Evolutionary conservation across 805 yeast genomes (phyloP).

Genomic region (Kluyveromyces lactis): DNA sequence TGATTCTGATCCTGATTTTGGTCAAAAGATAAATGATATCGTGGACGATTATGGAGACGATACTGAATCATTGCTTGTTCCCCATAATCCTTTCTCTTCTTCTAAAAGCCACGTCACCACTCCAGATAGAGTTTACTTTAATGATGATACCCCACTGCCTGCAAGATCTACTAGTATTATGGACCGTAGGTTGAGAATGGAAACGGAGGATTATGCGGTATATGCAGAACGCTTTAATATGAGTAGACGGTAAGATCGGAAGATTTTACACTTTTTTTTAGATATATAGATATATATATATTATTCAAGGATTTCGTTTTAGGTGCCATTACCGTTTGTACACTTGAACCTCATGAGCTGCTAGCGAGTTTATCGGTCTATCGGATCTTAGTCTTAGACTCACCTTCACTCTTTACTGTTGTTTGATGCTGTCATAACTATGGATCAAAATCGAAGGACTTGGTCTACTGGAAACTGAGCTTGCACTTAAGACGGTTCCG

Average conservation of each 20-base stretch:
- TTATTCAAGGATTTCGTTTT: neutral
- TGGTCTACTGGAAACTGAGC: neutral
- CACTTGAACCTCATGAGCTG: no score
- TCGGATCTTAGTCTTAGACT: no score
- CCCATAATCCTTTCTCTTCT: constrained; percentile 5
- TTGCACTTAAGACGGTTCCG: constrained; percentile 22
- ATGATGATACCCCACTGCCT: constrained; percentile 8
- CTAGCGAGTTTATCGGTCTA: no score
- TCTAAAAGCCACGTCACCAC: constrained; percentile 3
- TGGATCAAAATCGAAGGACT: no score
- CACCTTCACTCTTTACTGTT: no score
- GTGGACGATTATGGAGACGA: neutral
- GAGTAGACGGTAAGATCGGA: neutral
- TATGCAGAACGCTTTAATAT: constrained; percentile 2
- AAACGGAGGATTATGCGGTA: constrained; percentile 13
- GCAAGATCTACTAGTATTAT: constrained; percentile 11
- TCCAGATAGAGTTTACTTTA: constrained; percentile 6
- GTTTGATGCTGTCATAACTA: no score
- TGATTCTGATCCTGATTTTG: neutral
- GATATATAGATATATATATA: neutral
- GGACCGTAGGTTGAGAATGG: constrained; percentile 13
- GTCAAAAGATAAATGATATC: neutral
- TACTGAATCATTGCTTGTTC: neutral
- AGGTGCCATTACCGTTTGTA: no score
- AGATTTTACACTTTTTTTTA: neutral